Percentiles rank a stretch among this genome's conserved stretches.
phyloP scores from a whole-genome alignment of 805 yeast species.

The Pichia occidentalis region DNA sequence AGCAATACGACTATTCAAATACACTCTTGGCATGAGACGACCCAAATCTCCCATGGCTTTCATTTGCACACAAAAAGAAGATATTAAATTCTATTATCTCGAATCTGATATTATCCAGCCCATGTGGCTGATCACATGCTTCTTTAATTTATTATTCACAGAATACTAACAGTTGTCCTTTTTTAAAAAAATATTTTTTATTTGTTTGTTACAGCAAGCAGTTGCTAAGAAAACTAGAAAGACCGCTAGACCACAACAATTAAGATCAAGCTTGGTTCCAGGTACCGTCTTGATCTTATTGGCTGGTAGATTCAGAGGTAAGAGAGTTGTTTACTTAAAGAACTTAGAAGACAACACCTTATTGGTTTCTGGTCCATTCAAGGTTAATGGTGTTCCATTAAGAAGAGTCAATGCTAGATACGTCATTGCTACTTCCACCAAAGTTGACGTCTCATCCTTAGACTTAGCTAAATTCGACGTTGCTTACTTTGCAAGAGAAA shows the following conservation, averaged over 20 bases:
- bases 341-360: slow-evolving; percentile 96
- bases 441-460: slow-evolving; percentile 70
- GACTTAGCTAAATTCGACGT: slow-evolving; percentile 88
- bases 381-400: slow-evolving; percentile 98
- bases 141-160: too few species aligned
- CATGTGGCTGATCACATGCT: too few species aligned
- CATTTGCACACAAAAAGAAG: too few species aligned
- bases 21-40: too few species aligned
- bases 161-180: slow-evolving; percentile 7
- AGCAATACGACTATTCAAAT: too few species aligned
- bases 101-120: too few species aligned
- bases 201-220: slow-evolving; percentile 51
- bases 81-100: too few species aligned
- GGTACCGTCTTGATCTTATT: slow-evolving; percentile 96
- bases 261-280: slow-evolving; percentile 93
- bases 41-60: too few species aligned
- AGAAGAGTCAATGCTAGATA: slow-evolving; percentile 98
- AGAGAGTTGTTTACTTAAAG: slow-evolving; percentile 98
- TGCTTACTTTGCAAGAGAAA: slow-evolving; percentile 95
- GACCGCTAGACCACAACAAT: slow-evolving; percentile 86
- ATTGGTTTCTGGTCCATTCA: slow-evolving; percentile 98
- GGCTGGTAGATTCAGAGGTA: slow-evolving; percentile 99
- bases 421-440: slow-evolving; percentile 97
- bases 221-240: slow-evolving; percentile 85
- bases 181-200: slow-evolving; percentile 1